Evolutionary conservation across 352 stramenopile genomes (phyloP), one percentile per base, ranked within the genome.

Genomic region (Hyaloperonospora arabidopsidis): DNA sequence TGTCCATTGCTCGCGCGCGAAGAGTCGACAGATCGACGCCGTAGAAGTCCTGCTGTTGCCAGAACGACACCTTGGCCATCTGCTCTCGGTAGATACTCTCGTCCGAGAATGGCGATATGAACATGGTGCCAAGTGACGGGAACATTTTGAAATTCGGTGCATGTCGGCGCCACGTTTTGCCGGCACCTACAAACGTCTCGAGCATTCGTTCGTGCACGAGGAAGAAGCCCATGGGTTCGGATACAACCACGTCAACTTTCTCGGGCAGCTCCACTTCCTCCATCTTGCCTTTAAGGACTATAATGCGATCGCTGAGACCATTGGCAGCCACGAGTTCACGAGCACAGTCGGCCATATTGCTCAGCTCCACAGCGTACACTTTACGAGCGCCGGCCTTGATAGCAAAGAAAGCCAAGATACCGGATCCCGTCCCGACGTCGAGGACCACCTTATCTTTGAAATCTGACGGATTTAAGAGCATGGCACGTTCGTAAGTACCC

Each of bases 191-290:
- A 43, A 98, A 95, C 25, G 87, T 98, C 76, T 99, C 96, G 32
- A 99, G 83, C 97, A 99, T 99, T 52, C 86, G 95, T 70, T 99
- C 97, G 61, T 98, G 87, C 36, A 99, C 83, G 21, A 99, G 87
- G 65, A 99, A 98, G 73, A 99, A 99, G 19, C 97, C 97, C 97
- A 99, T 99, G 77, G 96, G 97, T 76, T 99, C 96, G 2, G 91
- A 98, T 17, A 99, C 90, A 25, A 99, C 98, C 49, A 99, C 94
- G 68, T 99, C 97, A 5, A 99, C 97, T 49, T 81, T 84, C 52
- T 98, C 91, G 0, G 96, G 93, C 22, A 99, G 74, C 59, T 96
- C 62, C 22, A 99, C 84, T 7, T 98, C 91, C 72, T 99, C 97
- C 56, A 98, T 96, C 54, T 97, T 97, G 41, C 95, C 89, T 64